Evolutionary conservation across 805 yeast species (phyloP).

Genomic region (Kluyveromyces aestuarii): DNA sequence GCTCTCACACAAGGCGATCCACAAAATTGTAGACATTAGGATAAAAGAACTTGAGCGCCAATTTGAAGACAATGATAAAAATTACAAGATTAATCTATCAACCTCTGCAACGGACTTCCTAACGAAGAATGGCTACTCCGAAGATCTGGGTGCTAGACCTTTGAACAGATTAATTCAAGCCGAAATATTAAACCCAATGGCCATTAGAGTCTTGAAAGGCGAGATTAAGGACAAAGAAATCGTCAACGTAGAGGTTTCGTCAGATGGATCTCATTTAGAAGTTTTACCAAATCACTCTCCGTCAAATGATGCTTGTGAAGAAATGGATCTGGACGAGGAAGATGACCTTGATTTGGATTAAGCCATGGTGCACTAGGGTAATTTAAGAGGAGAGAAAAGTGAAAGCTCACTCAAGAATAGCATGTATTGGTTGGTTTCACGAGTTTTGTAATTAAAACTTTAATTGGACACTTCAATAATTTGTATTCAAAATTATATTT

Average conservation of each 20-base stretch:
- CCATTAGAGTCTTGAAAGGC: conserved; percentile 78
- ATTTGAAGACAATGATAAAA: conserved; percentile 76
- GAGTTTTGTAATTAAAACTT: no score
- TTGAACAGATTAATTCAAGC: conserved; percentile 84
- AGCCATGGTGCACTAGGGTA: background rate
- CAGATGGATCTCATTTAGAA: conserved; percentile 38
- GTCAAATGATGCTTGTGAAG: conserved; percentile 46
- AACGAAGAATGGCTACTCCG: conserved; percentile 79
- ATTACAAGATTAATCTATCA: conserved; percentile 61
- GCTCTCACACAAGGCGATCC: conserved; percentile 81
- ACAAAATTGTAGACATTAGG: conserved; percentile 84
- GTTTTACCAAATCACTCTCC: conserved; percentile 71
- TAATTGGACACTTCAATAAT: no score
- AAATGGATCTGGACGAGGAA: conserved; percentile 50
- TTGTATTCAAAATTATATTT: no score
- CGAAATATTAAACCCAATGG: conserved; percentile 80
- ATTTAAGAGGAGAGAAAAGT: no score
- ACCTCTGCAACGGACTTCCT: conserved; percentile 73
- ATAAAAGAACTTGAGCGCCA: conserved; percentile 77
- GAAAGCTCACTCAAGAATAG: no score
- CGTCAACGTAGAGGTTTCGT: conserved; percentile 49
- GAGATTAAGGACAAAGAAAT: conserved; percentile 83
- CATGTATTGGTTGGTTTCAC: no score
- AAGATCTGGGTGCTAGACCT: conserved; percentile 95
- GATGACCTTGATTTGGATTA: conserved; percentile 5